Evolutionary conservation across 345 rosid genomes (phyloP).

Genomic region (Dovyalis caffra): DNA sequence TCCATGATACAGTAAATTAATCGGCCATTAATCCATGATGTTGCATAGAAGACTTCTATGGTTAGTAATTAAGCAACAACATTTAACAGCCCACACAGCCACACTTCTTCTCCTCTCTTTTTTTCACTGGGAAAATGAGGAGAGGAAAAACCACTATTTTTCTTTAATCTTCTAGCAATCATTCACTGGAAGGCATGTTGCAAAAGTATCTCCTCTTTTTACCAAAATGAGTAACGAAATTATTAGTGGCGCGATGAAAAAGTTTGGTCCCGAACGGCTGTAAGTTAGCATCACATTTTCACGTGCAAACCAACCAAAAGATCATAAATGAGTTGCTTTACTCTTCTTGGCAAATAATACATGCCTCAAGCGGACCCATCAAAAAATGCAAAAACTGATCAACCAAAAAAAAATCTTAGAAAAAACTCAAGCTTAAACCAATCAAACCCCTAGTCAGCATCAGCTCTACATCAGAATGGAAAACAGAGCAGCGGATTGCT

Average conservation of each 20-base stretch:
- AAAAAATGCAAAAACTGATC: slow-evolving; percentile 1
- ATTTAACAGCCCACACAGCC: neutral
- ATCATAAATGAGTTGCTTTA: no score
- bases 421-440: neutral
- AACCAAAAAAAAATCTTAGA: neutral
- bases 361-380: neutral
- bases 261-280: no score
- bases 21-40: no score
- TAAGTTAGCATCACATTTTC: no score
- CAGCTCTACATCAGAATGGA: neutral
- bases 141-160: no score
- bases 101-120: no score
- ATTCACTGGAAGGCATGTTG: neutral
- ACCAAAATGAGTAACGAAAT: no score
- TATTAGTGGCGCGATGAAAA: no score
- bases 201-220: neutral
- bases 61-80: neutral
- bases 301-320: no score
- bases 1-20: neutral
- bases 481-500: neutral
- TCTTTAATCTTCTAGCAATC: neutral
- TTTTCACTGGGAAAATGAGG: no score
- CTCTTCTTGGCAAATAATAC: no score
- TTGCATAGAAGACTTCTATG: neutral
- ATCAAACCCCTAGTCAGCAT: neutral